Conservation (phyloP, 768 basidiomycete species). For the Hygrophorus russula region DNA sequence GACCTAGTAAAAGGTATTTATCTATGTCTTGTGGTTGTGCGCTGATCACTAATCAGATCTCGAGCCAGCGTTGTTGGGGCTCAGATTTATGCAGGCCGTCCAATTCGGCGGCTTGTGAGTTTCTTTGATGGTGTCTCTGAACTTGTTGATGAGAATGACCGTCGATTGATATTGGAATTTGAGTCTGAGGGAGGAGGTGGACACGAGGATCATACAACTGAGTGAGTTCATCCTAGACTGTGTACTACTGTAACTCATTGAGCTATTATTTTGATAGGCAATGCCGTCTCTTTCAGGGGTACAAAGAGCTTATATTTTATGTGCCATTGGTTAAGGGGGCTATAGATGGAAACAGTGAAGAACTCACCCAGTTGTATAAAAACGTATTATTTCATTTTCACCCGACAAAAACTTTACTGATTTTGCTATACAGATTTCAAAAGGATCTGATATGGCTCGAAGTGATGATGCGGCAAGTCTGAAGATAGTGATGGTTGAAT, state of each 20-base stretch:
- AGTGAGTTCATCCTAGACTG: background rate
- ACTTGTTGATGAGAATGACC: background rate
- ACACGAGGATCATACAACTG: background rate
- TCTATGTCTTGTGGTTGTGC: too few relatives aligned
- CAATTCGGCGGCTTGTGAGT: background rate
- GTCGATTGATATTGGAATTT: background rate
- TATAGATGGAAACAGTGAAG: background rate
- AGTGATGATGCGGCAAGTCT: constrained; percentile 7
- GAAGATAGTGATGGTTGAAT: constrained; percentile 3
- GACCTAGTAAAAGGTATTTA: background rate
- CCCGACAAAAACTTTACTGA: too few relatives aligned
- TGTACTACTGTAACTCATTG: background rate
- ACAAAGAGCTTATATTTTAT: background rate
- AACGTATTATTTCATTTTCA: background rate
- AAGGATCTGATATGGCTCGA: constrained; percentile 6
- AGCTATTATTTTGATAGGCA: too few relatives aligned
- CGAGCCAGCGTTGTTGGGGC: background rate
- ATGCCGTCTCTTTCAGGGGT: background rate
- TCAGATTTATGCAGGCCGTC: background rate
- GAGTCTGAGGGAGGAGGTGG: background rate
- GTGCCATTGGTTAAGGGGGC: background rate
- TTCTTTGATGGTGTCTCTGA: background rate
- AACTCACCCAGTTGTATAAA: background rate
- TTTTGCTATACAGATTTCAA: background rate
- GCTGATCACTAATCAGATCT: background rate